Conservation (phyloP, 2,329 filamentous ascomycete species). For the Colletotrichum magnum region DNA sequence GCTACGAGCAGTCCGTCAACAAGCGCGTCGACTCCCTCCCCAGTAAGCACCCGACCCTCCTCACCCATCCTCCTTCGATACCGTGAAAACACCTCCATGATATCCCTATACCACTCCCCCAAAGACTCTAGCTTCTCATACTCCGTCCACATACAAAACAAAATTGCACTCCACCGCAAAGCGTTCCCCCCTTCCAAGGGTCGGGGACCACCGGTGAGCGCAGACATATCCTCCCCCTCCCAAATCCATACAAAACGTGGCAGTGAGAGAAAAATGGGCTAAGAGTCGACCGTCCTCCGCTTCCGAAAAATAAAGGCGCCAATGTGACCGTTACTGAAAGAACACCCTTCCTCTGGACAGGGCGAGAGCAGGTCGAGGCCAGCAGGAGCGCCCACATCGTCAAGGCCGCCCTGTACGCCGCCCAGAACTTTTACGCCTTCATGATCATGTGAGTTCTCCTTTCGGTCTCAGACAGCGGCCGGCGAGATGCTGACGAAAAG, state of each 20-base stretch:
- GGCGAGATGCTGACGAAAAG: constrained; percentile 24
- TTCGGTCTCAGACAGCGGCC: too few relatives aligned
- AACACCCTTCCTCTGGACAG: constrained; percentile 77
- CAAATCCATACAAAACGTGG: too few relatives aligned
- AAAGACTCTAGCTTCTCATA: constrained; percentile 17
- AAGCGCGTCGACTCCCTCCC: constrained; percentile 62
- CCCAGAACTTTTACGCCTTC: constrained; percentile 98
- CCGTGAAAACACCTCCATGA: neutral
- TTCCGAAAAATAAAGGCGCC: constrained; percentile 39
- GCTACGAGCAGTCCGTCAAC: constrained; percentile 77
- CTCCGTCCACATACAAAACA: neutral
- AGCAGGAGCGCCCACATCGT: constrained; percentile 80
- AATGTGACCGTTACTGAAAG: constrained; percentile 70
- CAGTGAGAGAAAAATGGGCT: constrained; percentile 28
- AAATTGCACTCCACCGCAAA: constrained; percentile 22
- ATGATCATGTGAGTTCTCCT: constrained; percentile 99
- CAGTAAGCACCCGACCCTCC: constrained; percentile 59
- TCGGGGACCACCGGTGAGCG: constrained; percentile 31
- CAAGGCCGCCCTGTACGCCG: constrained; percentile 87
- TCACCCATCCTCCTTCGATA: neutral
- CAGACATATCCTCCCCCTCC: too few relatives aligned
- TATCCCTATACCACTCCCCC: neutral
- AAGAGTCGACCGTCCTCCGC: constrained; percentile 41
- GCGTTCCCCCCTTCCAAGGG: constrained; percentile 24
- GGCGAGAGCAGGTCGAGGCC: constrained; percentile 74